These are phyloP conservation scores for Cyclotella distinguenda DNA, from an alignment of 108 stramenopile species.

Conservation along the genomic window DNA sequence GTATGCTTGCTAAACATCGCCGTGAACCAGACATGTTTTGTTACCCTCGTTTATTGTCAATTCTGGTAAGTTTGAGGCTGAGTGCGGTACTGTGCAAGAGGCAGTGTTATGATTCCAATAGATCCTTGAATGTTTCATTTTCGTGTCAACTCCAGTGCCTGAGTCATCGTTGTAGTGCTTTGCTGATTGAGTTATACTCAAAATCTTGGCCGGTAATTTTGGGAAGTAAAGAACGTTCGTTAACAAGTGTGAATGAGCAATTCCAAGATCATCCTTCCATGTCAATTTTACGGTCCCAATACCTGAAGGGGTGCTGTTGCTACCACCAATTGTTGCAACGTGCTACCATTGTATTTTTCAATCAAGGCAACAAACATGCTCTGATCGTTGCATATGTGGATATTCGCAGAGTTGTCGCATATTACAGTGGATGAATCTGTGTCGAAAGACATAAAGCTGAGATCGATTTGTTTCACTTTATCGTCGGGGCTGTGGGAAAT, in stretches of 20 bases:
- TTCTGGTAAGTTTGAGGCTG: constrained; percentile 2
- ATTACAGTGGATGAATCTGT: not conserved
- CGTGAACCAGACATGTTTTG: not conserved
- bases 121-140: not conserved
- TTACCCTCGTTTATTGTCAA: constrained; percentile 8
- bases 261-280: constrained; percentile 14
- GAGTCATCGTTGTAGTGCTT: not conserved
- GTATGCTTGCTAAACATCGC: not conserved
- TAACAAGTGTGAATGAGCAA: not conserved
- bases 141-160: constrained; percentile 4
- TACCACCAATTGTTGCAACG: constrained; percentile 18
- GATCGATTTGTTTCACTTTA: not conserved
- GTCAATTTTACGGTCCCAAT: constrained; percentile 15
- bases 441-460: constrained; percentile 2
- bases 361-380: not conserved
- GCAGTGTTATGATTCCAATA: constrained; percentile 4
- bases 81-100: not conserved
- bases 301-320: not conserved
- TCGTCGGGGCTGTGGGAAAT: not conserved
- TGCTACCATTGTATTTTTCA: not conserved
- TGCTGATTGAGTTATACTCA: constrained; percentile 3
- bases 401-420: constrained; percentile 2
- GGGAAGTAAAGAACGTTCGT: constrained; percentile 4
- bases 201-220: constrained; percentile 3
- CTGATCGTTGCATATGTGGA: constrained; percentile 6